Evolutionary conservation across 352 stramenopile genomes (phyloP).

Genomic region (Phytophthora sp.): DNA sequence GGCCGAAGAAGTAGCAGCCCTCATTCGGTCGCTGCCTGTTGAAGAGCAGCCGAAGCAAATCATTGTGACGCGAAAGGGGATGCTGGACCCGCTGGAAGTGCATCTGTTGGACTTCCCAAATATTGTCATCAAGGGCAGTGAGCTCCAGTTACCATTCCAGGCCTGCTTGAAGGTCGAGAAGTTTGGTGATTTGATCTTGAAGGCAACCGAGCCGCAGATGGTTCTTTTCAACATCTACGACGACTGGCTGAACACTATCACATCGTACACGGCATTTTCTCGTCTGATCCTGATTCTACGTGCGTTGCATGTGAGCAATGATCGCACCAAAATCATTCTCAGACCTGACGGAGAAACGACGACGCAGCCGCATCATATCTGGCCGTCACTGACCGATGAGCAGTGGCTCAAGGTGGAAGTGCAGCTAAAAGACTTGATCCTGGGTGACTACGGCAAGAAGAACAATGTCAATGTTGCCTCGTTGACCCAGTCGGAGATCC

Average conservation of each 20-base stretch:
- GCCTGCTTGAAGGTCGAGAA: conserved; percentile 99
- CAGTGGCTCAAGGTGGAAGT: conserved; percentile 99
- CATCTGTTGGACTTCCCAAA: conserved; percentile 99
- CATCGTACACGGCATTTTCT: conserved; percentile 99
- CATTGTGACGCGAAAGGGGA: conserved; percentile 99
- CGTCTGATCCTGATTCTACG: conserved; percentile 99
- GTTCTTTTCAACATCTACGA: conserved; percentile 99
- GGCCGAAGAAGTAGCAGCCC: conserved; percentile 98
- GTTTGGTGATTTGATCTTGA: conserved; percentile 99
- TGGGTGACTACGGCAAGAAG: conserved; percentile 99
- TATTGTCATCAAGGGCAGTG: conserved; percentile 99
- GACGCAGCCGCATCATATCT: conserved; percentile 99
- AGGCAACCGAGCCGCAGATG: conserved; percentile 99
- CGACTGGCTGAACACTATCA: conserved; percentile 99
- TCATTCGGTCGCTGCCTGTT: conserved; percentile 99
- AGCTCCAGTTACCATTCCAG: conserved; percentile 99
- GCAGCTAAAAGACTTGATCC: conserved; percentile 99
- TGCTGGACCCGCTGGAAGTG: conserved; percentile 99
- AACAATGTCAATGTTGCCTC: conserved; percentile 99
- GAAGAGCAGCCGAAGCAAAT: conserved; percentile 99
- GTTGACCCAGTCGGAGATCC: conserved; percentile 99
- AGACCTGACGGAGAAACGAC: conserved; percentile 98
- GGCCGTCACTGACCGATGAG: conserved; percentile 98
- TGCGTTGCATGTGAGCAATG: conserved; percentile 97
- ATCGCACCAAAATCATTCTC: conserved; percentile 96